Evolutionary conservation across 208 protist genomes (phyloP).

Genomic region (Trypanosoma melophagium): DNA sequence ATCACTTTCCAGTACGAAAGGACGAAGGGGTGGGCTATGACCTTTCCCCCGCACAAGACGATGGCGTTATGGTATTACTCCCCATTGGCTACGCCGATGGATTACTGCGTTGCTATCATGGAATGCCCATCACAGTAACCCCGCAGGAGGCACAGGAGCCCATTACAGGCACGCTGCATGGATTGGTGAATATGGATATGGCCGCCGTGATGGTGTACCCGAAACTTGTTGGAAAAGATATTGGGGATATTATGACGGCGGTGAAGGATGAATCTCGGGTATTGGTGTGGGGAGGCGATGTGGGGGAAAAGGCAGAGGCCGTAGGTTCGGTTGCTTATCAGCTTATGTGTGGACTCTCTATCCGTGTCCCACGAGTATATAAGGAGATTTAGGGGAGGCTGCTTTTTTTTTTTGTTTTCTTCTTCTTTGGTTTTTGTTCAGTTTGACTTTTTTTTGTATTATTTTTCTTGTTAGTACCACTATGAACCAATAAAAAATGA

Average conservation of each 20-base stretch:
- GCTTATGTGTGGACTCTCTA: slow-evolving; percentile 47
- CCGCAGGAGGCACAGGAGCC: slow-evolving; percentile 12
- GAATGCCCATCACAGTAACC: slow-evolving; percentile 40
- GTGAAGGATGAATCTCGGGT: slow-evolving; percentile 37
- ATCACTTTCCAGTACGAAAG: slow-evolving; percentile 39
- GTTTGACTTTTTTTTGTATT: too few relatives aligned
- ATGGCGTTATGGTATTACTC: slow-evolving; percentile 42
- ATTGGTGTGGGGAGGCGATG: slow-evolving; percentile 45
- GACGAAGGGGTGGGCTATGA: slow-evolving; percentile 55
- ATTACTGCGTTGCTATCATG: slow-evolving; percentile 47
- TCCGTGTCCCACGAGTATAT: slow-evolving; percentile 41
- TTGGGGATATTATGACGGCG: slow-evolving; percentile 35
- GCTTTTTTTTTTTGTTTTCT: not conserved
- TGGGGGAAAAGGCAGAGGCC: slow-evolving; percentile 36
- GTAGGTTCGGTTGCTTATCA: slow-evolving; percentile 53
- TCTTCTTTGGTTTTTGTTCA: not conserved
- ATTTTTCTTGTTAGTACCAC: too few relatives aligned
- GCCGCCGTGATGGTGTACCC: slow-evolving; percentile 39
- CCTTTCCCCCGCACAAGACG: slow-evolving; percentile 32
- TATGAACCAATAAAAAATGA: too few relatives aligned
- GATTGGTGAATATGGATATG: slow-evolving; percentile 61
- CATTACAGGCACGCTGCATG: slow-evolving; percentile 41
- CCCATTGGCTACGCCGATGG: slow-evolving; percentile 58
- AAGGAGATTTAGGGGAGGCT: not conserved
- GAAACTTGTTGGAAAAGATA: slow-evolving; percentile 23